Conservation (phyloP, 768 basidiomycete genomes). For the Kwoniella sp. region DNA sequence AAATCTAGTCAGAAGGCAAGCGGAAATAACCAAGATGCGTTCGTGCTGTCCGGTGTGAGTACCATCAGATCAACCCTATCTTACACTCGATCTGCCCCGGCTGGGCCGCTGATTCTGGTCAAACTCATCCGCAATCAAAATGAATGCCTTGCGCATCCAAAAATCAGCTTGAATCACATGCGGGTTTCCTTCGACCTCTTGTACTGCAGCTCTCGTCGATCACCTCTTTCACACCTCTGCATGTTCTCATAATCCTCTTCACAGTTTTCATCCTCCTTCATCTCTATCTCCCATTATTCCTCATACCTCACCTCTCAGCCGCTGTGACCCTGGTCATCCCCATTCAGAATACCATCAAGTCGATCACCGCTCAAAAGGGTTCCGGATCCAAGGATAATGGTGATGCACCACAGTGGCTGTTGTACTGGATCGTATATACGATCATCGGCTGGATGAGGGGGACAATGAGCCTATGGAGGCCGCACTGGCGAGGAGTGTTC, state of each 20-base stretch:
- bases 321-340: slow-evolving; percentile 37
- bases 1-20: not conserved
- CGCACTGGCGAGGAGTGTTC: slow-evolving; percentile 27
- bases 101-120: too few species aligned
- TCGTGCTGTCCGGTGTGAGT: not conserved
- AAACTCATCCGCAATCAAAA: too few species aligned
- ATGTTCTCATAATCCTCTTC: slow-evolving; percentile 73
- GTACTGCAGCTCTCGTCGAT: slow-evolving; percentile 12
- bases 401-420: slow-evolving; percentile 37
- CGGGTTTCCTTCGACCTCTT: slow-evolving; percentile 28
- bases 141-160: too few species aligned
- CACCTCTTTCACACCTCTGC: slow-evolving; percentile 8
- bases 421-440: slow-evolving; percentile 35
- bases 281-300: slow-evolving; percentile 25
- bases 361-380: slow-evolving; percentile 10
- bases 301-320: slow-evolving; percentile 35
- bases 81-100: too few species aligned
- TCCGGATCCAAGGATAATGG: not conserved
- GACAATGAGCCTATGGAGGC: slow-evolving; percentile 29
- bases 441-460: slow-evolving; percentile 25
- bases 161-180: slow-evolving; percentile 28
- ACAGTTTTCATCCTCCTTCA: slow-evolving; percentile 64
- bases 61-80: not conserved
- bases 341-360: slow-evolving; percentile 29
- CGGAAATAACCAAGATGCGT: not conserved